Evolutionary conservation across 306 rosid species (phyloP), one percentile per base, ranked within the genome.

Genomic region (Prunus fruticosa): DNA sequence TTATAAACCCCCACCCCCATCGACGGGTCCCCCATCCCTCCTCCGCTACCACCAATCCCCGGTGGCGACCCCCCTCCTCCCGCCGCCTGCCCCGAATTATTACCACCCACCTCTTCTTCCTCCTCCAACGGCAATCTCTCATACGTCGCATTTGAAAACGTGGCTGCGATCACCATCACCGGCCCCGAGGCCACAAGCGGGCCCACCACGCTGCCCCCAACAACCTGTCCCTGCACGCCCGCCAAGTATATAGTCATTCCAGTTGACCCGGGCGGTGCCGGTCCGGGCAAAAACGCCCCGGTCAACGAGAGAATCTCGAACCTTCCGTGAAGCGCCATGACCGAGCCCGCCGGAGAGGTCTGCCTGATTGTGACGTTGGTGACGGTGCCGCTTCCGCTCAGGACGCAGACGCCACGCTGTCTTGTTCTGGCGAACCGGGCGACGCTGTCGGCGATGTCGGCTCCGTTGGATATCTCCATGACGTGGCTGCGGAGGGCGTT

Each of bases 401-500:
- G 88, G 20, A 93, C 83, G 16, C 89, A 86, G 8, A 93, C 91
- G 1, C 98, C 98, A 10, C 94, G 75, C 46, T 89, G 94, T 3
- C 98, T 80, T 18, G 86, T 78, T 47, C 98, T 72, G 0, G 96
- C 90, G n/a, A 93, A 93, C 75, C 89, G 95, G 19, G 84, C 84
- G 0, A 93, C 80, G 41, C 91, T 75, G 3, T 88, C 95, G 0
- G 83, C 80, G 11, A 93, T 83, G 73, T 93, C 98, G 0, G 89
- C 84, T 0, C 98, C 98, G 69, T 49, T 73, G 9, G 96, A 78
- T n/a, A 93, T 79, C 91, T 93, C 98, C 91, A 93, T 87, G 54
- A 93, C 95, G 69, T 93, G 98, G 80, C 96, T 90, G 5, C 88
- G 78, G 2, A 93, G 93, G 18, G 93, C 90, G 81, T 93, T 93